phyloP scores from a whole-genome alignment of 352 stramenopile genomes.

The Phytophthora nicotianae region DNA sequence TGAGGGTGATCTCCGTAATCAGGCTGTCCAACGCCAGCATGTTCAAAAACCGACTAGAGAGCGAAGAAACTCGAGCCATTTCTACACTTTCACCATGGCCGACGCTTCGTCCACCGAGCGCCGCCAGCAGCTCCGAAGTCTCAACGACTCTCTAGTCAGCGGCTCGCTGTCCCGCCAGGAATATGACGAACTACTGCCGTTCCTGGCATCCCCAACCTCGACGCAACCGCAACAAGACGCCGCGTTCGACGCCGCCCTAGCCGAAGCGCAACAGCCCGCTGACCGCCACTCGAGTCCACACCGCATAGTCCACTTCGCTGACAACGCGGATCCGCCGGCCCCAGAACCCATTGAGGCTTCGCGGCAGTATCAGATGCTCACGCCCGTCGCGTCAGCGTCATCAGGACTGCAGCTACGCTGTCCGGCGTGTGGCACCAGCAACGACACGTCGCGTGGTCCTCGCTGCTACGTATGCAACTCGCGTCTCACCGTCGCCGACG shows the following conservation, averaged over 20 bases:
- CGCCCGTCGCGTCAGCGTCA: not conserved
- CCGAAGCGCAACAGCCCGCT: conserved; percentile 13
- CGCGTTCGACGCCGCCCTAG: conserved; percentile 5
- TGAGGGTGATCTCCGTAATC: conserved; percentile 8
- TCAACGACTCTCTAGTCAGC: conserved; percentile 41
- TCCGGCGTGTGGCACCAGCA: conserved; percentile 40
- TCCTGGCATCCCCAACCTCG: conserved; percentile 30
- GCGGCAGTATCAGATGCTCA: conserved; percentile 26
- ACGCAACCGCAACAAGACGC: conserved; percentile 12
- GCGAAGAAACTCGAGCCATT: conserved; percentile 12
- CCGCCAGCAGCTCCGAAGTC: conserved; percentile 39
- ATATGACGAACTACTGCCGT: conserved; percentile 49
- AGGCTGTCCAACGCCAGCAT: conserved; percentile 27
- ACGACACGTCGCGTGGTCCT: conserved; percentile 32
- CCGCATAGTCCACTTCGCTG: conserved; percentile 30
- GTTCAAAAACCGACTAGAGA: conserved; percentile 1
- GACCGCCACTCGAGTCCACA: conserved; percentile 8
- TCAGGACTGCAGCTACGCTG: conserved; percentile 42
- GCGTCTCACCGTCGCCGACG: conserved; percentile 21
- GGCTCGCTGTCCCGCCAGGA: conserved; percentile 40
- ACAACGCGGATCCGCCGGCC: conserved; percentile 9
- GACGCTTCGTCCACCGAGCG: conserved; percentile 18
- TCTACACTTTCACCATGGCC: conserved; percentile 16
- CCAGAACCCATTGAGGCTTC: conserved; percentile 18
- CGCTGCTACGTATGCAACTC: conserved; percentile 46